Percentiles rank a stretch among this genome's conserved stretches.
phyloP scores from a whole-genome alignment of 202 grass and related monocot species.

The Alloteropsis angusta region DNA sequence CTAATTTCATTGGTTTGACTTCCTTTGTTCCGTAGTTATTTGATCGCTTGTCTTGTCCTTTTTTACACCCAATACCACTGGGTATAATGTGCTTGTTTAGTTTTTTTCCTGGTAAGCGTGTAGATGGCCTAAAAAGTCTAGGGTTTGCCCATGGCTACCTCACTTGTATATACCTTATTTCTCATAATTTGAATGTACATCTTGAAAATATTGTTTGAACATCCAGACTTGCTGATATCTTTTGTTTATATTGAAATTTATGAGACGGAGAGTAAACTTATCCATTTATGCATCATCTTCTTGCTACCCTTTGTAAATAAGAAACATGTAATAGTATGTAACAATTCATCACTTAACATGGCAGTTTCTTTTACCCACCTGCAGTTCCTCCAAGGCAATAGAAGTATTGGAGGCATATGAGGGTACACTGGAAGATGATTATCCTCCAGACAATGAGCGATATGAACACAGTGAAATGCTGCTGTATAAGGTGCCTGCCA shows the following conservation, averaged over 20 bases:
- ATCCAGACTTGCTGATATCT: neutral
- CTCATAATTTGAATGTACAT: neutral
- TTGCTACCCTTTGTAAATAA: neutral
- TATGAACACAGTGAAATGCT: slow-evolving; percentile 99
- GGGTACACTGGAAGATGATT: slow-evolving; percentile 97
- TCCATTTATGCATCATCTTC: neutral
- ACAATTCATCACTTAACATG: slow-evolving; percentile 3
- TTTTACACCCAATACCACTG: neutral
- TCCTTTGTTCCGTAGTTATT: slow-evolving; percentile 8
- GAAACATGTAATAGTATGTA: neutral
- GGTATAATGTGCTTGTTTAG: neutral
- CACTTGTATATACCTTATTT: neutral
- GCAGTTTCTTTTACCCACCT: slow-evolving; percentile 11
- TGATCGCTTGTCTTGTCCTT: neutral
- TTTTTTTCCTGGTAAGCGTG: neutral
- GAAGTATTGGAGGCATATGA: slow-evolving; percentile 97
- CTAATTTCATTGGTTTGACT: neutral
- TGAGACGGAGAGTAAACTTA: neutral
- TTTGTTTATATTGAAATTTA: neutral
- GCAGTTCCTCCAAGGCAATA: slow-evolving; percentile 84
- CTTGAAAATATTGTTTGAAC: neutral
- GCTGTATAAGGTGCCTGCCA: slow-evolving; percentile 74
- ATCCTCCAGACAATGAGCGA: slow-evolving; percentile 93
- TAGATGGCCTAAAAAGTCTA: neutral
- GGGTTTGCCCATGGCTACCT: neutral